phyloP scores from a whole-genome alignment of 441 rosid genomes.

The Croton setiger region DNA sequence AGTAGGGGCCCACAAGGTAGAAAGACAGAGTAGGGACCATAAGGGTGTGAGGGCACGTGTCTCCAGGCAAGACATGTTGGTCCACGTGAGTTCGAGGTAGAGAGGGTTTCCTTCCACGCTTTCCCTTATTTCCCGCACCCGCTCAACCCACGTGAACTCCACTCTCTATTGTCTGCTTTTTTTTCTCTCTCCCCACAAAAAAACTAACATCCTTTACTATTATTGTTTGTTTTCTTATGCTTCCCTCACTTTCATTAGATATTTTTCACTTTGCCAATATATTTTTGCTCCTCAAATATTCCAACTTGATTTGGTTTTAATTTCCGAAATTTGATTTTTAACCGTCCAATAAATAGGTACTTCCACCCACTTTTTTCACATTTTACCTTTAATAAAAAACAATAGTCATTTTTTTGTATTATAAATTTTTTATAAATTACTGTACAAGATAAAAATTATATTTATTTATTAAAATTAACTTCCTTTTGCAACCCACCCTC shows the following conservation, averaged over 20 bases:
- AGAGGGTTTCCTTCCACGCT: slow-evolving; percentile 30
- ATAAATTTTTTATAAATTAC: no score
- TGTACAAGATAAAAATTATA: no score
- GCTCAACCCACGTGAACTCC: slow-evolving; percentile 46
- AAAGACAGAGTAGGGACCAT: slow-evolving; percentile 17
- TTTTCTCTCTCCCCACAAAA: not conserved
- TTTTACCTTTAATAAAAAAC: no score
- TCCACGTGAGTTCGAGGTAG: slow-evolving; percentile 55
- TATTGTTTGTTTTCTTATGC: not conserved
- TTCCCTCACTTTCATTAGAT: not conserved
- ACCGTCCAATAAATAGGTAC: no score
- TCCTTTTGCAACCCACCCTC: no score
- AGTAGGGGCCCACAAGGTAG: slow-evolving; percentile 19
- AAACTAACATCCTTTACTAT: not conserved
- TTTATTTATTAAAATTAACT: no score
- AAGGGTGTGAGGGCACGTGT: slow-evolving; percentile 44
- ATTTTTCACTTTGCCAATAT: no score
- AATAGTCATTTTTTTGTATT: no score
- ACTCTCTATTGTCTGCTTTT: slow-evolving; percentile 34
- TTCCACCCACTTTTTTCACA: no score
- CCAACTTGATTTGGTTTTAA: no score
- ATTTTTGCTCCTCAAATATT: no score
- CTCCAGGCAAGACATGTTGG: slow-evolving; percentile 55
- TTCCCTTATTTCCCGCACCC: slow-evolving; percentile 29
- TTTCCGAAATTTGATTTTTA: no score